A percentile compares a stretch with the other conserved stretches of the same genome.
Evolutionary conservation across 2,329 filamentous ascomycete genomes (phyloP).

Genomic region (Stemphylium lycopersici): DNA sequence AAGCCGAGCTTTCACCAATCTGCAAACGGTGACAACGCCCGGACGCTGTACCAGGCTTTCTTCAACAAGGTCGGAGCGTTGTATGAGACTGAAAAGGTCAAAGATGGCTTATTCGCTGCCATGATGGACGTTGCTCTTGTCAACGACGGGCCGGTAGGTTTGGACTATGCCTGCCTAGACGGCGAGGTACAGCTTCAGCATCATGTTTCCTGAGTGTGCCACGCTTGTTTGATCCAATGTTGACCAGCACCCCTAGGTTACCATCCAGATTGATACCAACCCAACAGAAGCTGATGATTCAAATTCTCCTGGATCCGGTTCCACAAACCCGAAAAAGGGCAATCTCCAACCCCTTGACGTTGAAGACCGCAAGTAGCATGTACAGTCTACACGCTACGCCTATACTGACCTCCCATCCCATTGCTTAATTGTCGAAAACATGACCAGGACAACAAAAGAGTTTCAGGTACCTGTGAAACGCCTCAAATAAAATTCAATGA

Average conservation of each 20-base stretch:
- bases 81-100: slow-evolving; percentile 77
- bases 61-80: slow-evolving; percentile 74
- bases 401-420: background rate
- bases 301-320: slow-evolving; percentile 17
- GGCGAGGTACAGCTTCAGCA: slow-evolving; percentile 58
- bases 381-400: background rate
- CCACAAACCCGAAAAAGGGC: background rate
- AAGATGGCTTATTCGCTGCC: slow-evolving; percentile 95
- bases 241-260: slow-evolving; percentile 48
- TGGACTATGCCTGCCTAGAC: slow-evolving; percentile 63
- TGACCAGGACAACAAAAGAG: slow-evolving; percentile 40
- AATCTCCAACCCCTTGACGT: slow-evolving; percentile 26
- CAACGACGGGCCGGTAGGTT: slow-evolving; percentile 79
- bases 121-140: slow-evolving; percentile 98
- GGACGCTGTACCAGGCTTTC: slow-evolving; percentile 82
- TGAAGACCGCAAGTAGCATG: slow-evolving; percentile 25
- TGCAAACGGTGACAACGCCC: slow-evolving; percentile 77
- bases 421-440: slow-evolving; percentile 32
- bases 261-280: slow-evolving; percentile 56
- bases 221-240: background rate
- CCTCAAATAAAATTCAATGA: slow-evolving; percentile 32
- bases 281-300: slow-evolving; percentile 50
- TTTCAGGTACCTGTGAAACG: slow-evolving; percentile 44
- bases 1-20: slow-evolving; percentile 96
- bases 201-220: slow-evolving; percentile 1